These are phyloP conservation scores for Starmera stellimalicola DNA, from an alignment of 1,139 yeast genomes.

Conservation along the genomic window DNA sequence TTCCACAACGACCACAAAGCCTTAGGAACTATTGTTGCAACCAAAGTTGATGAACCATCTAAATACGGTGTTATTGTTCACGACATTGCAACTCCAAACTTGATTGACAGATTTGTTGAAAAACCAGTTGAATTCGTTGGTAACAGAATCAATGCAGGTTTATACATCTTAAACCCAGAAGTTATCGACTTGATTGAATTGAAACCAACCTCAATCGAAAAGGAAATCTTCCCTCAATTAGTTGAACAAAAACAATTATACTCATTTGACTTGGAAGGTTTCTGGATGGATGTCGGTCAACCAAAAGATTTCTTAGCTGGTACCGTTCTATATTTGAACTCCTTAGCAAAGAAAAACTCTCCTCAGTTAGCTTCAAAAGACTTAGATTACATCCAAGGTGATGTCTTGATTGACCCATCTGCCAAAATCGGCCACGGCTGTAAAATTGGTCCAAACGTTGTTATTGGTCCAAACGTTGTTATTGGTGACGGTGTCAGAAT, in stretches of 20 bases:
- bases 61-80: conserved; percentile 99
- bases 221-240: conserved; percentile 97
- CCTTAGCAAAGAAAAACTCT: conserved; percentile 75
- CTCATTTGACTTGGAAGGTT: conserved; percentile 97
- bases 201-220: conserved; percentile 98
- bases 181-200: conserved; percentile 94
- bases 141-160: conserved; percentile 96
- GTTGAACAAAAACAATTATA: conserved; percentile 83
- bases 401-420: conserved; percentile 89
- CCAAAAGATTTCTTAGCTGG: conserved; percentile 99
- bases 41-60: conserved; percentile 98
- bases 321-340: conserved; percentile 83
- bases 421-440: conserved; percentile 91
- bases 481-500: conserved; percentile 99
- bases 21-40: conserved; percentile 96
- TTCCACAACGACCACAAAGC: conserved; percentile 97
- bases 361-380: conserved; percentile 51
- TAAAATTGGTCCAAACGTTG: conserved; percentile 97
- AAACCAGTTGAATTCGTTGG: conserved; percentile 99
- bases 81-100: conserved; percentile 84
- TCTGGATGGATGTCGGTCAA: conserved; percentile 99
- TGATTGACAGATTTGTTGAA: conserved; percentile 97
- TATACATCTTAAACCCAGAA: conserved; percentile 91
- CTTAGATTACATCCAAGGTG: conserved; percentile 69
- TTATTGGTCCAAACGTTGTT: conserved; percentile 92